Evolutionary conservation across 768 basidiomycete genomes (phyloP).

Genomic region (Tricholoma bakamatsutake): DNA sequence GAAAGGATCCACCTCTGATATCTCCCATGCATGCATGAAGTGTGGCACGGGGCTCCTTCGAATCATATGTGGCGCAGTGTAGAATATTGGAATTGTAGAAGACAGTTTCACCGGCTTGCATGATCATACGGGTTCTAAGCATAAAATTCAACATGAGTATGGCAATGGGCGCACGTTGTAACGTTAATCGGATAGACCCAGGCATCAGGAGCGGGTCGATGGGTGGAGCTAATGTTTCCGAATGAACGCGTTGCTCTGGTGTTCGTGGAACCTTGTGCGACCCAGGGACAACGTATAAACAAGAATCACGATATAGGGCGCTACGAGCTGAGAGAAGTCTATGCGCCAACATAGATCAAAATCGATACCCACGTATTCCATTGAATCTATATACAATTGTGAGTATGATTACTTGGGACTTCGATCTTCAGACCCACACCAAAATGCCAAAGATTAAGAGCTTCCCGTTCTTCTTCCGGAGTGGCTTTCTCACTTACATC

Average conservation of each 20-base stretch:
- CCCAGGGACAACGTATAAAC: conserved; percentile 65
- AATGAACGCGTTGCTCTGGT: conserved; percentile 50
- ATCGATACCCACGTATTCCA: conserved; percentile 65
- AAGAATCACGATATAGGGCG: conserved; percentile 62
- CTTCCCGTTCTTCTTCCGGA: conserved; percentile 51
- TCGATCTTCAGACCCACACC: conserved; percentile 43
- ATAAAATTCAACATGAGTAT: neutral
- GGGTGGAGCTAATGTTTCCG: conserved; percentile 45
- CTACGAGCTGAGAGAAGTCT: conserved; percentile 25
- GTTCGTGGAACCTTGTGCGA: conserved; percentile 58
- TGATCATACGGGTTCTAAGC: neutral
- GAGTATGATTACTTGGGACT: neutral
- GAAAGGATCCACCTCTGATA: conserved; percentile 49
- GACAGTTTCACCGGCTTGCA: conserved; percentile 63
- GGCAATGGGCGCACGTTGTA: conserved; percentile 40
- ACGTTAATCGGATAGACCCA: conserved; percentile 46
- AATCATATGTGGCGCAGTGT: conserved; percentile 64
- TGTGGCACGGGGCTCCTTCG: conserved; percentile 47
- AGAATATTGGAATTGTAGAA: conserved; percentile 81
- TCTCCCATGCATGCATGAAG: conserved; percentile 69
- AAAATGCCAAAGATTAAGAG: conserved; percentile 54
- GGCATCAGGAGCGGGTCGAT: conserved; percentile 65
- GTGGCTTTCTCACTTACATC: conserved; percentile 58
- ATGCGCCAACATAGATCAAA: neutral
- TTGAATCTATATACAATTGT: conserved; percentile 46